Conservation (phyloP, 1,284 basidiomycete genomes). For the Malassezia brasiliensis region DNA sequence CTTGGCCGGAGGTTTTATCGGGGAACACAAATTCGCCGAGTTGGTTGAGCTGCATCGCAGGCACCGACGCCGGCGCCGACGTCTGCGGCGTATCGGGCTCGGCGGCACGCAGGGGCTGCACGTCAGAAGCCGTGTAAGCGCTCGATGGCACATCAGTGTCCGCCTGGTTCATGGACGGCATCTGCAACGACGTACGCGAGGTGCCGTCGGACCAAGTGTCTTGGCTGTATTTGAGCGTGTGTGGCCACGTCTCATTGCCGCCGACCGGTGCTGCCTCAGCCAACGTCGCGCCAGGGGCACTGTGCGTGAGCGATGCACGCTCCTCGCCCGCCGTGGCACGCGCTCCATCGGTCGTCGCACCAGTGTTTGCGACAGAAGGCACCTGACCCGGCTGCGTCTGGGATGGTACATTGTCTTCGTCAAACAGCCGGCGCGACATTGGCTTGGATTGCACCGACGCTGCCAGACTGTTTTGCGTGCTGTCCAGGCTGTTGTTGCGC, state of each 20-base stretch:
- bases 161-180: background rate
- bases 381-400: background rate
- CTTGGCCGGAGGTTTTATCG: too few species aligned
- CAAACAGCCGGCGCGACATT: background rate
- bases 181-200: background rate
- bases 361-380: background rate
- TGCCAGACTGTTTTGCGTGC: background rate
- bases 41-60: background rate
- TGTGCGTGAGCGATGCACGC: too few species aligned
- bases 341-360: too few species aligned
- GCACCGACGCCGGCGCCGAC: too few species aligned
- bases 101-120: background rate
- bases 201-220: background rate
- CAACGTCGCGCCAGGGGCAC: too few species aligned
- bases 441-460: background rate
- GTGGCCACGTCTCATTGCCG: too few species aligned
- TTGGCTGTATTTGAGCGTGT: background rate
- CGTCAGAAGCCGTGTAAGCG: background rate
- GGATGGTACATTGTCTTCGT: background rate
- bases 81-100: too few species aligned
- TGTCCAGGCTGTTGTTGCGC: background rate
- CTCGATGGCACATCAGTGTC: background rate
- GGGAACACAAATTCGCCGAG: background rate
- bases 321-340: too few species aligned
- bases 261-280: background rate